Base-by-base conservation (phyloP, 495 filamentous ascomycete genomes). In the Parathielavia appendiculata region DNA sequence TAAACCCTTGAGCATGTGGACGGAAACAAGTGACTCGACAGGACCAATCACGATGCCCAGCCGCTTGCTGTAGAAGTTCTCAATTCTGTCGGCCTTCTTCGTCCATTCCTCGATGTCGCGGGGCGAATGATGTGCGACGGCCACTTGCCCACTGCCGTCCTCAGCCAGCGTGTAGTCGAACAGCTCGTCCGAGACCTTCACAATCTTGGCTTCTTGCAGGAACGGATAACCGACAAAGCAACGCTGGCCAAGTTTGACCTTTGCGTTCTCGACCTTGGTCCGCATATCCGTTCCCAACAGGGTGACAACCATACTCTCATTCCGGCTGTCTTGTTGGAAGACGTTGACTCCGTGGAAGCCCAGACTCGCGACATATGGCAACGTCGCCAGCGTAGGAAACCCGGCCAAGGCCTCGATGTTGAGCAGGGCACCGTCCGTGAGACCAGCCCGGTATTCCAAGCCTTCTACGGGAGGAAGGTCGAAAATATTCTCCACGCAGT, bases 211-310 rank as follows among this genome's bases (percentile, higher is more conserved):
- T 76, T 99, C 95, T 64, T 95, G 89, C 61, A 99, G 71, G 73
- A 95, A 97, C 8, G 95, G 95, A 70, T 95, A 99, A 53, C 95
- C 95, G 59, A 97, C 89, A 69, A 91, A 88, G 52, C 95, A 90
- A 67, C 84, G 85, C 66, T 90, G 79, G 45, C 91, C 92, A 49
- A 99, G 80, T 62, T 89, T 91, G 60, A 74, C 69, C 66, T 90
- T 90, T 5, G 92, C 91, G 46, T 79, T 68, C 61, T 87, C 85
- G 38, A 86, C 77, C 61, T 80, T 88, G 41, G 86, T 85, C 20
- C 85, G 81, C 58, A 74, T 75, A 52, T 90, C 90, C 19, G 87
- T 81, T 55, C 92, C 86, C 39, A 86, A 71, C 32, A 97, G 73
- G 13, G 88, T 95, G 58, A 97, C 79, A 14, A 97, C 82, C 89